Evolutionary conservation across 768 basidiomycete species (phyloP), one percentile per base, ranked within the genome.

Genomic region (Lepiota subincarnata): DNA sequence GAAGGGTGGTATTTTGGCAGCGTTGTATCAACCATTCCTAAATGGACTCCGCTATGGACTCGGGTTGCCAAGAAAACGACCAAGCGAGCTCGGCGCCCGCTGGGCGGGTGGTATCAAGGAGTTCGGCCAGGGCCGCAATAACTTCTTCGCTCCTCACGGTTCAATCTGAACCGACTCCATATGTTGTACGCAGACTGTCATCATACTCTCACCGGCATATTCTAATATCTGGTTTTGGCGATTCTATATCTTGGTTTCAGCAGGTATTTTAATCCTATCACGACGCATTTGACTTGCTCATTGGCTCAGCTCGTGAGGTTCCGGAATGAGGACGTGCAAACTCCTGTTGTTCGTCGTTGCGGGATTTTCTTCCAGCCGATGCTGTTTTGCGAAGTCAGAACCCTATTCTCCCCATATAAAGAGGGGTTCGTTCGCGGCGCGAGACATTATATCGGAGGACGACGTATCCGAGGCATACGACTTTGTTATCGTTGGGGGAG

Each of bases 401-500:
- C 22, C 12, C 7, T 10, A 47, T 16, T 36, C 12, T 12, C 14
- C 34, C 2, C 16, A 41, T 16, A 20, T 36, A 14, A n/a, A 14
- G 12, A 24, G 45, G 31, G 10, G 34, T 18, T 42, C 31, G 22
- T 5, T 35, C 4, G 4, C 6, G 24, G 10, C 26, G 7, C 53
- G 53, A 2, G 53, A 48, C 6, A 18, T 60, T 4, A 46, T 57
- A 11, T 13, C 16, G 12, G 38, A 55, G 26, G 50, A 53, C 31
- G 45, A 54, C 0, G 20, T 60, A 2, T 39, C 48, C 4, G 48
- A 45, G 3, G 60, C 74, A 0, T 84, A 79, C 61, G 83, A 84
- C 69, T 83, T 78, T 62, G 72, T 85, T 64, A 66, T 71, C 24
- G 66, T 63, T 18, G 69, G 68, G 14, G 71, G 69, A 40, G 70